Base-by-base conservation (phyloP, 176 grass and related monocot species). In the Tillandsia leiboldiana region DNA sequence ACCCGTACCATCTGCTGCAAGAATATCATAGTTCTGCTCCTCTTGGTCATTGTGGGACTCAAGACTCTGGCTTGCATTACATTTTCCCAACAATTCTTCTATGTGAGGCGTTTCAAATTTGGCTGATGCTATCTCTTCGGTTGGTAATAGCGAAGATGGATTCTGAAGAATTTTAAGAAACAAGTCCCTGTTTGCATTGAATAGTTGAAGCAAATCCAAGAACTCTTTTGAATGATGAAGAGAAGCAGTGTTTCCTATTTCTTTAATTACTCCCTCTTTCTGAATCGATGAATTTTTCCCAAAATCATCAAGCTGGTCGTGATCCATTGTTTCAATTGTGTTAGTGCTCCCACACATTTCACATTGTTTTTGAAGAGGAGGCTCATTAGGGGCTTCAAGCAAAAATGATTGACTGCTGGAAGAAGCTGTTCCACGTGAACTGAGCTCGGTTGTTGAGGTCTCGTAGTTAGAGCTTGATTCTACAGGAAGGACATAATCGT, bases 91-190 rank as follows among this genome's bases (percentile, higher is more conserved):
- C 72, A 65, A 82, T 48, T 81, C 82, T 48, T 59, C 67, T 53
- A 51, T 81, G 71, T 72, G 70, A 72, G 87, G 69, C n/a, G 79
- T 84, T 68, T 63, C 78, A 70, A 71, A 69, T 78, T 71, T 84
- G n/a, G 49, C 70, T 17, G 87, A 28, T 7, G 47, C 58, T 0
- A 29, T 71, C 5, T 29, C 22, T 17, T 28, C 2, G 56, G 63
- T 3, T 71, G 75, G 13, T 59, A 58, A 70, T 73, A 87, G 24
- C 11, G 81, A 72, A 49, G 80, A 74, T 76, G 88, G 88, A 69
- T 91, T 84, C 14, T 87, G 78, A 11, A 91, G 79, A 69, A 91
- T 80, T 76, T 85, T 91, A 10, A 91, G 26, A 70, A 91, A 85
- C 51, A 91, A 75, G 53, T 91, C 88, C 66, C 70, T 79, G 26